Evolutionary conservation across 116 monocot species (phyloP), one percentile per base, ranked within the genome.

Genomic region (Papilionanthe hybrid): DNA sequence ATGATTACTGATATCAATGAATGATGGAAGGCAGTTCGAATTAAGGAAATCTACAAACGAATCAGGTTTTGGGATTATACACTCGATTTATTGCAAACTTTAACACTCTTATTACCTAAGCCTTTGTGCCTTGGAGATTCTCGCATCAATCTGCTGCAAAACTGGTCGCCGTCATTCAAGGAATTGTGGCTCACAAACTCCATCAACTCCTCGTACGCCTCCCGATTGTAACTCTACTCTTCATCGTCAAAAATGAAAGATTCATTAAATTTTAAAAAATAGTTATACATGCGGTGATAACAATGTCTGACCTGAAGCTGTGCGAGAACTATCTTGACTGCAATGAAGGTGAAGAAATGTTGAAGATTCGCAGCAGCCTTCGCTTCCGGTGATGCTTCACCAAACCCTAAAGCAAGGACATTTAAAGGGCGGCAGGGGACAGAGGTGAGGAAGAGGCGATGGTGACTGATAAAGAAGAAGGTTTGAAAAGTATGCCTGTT

Each of bases 341-440:
- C 96, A 0, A 92, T 71, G 66, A 80, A 96, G 28, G 91, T 94
- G 89, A 96, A 96, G 84, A 94, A 96, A 79, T 96, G 55, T 69
- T 96, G 96, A 42, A 96, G 90, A 75, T 85, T 89, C 72, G 37
- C 86, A 0, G 96, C 96, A 0, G 94, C 96, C 89, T 89, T 89
- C 5, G 89, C 82, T 42, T 96, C 96, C 11, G 96, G 96, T 9
- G 96, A 94, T 9, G 89, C 90, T 84, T 94, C 96, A 5, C 89
- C 94, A 53, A 94, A 92, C 15, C 94, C 93, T 96, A 75, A 45
- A 12, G n/a, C 18, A 17, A 60, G 10, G 42, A 23, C 42, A 20
- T 48, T 19, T 30, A 55, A 81, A 48, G 12, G 17, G 71, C 3
- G 65, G 37, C 28, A 15, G 13, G 15, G 12, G 12, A 0, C 0